Evolutionary conservation across 768 basidiomycete genomes (phyloP).

Genomic region (Russula compacta): DNA sequence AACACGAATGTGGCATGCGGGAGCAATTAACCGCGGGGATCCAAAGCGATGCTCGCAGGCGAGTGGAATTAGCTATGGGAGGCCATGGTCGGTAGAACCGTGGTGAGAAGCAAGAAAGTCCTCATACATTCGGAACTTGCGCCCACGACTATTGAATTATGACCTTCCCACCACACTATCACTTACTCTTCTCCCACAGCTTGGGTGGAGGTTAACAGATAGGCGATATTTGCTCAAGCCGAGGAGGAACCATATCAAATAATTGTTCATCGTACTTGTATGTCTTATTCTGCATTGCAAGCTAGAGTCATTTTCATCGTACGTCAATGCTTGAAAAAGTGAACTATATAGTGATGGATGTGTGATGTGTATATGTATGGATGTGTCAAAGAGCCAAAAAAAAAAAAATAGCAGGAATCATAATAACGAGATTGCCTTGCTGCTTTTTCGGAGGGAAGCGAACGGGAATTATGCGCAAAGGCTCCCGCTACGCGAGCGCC

Average conservation of each 20-base stretch:
- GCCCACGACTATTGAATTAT: not conserved
- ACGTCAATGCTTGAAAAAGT: not conserved
- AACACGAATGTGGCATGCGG: not conserved
- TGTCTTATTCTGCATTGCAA: not conserved
- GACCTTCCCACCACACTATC: not conserved
- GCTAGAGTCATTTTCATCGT: not conserved
- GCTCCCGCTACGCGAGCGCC: constrained; percentile 9
- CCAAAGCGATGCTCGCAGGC: not conserved
- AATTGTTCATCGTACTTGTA: not conserved
- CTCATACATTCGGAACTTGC: not conserved
- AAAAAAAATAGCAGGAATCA: not conserved
- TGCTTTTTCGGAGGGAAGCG: not conserved
- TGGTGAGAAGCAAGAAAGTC: not conserved
- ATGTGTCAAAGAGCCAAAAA: not conserved
- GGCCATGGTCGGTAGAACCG: not conserved
- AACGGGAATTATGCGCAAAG: not conserved
- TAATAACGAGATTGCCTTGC: not conserved
- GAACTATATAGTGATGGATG: not conserved
- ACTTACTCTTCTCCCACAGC: not conserved
- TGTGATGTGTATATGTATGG: not conserved
- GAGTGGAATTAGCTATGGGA: not conserved
- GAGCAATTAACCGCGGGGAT: not conserved
- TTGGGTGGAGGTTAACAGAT: not conserved
- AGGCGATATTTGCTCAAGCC: not conserved
- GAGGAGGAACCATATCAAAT: not conserved